A percentile compares a stretch with the other conserved stretches of the same genome.
phyloP scores from a whole-genome alignment of 75 land plant genomes.

The Cunninghamia lanceolata region DNA sequence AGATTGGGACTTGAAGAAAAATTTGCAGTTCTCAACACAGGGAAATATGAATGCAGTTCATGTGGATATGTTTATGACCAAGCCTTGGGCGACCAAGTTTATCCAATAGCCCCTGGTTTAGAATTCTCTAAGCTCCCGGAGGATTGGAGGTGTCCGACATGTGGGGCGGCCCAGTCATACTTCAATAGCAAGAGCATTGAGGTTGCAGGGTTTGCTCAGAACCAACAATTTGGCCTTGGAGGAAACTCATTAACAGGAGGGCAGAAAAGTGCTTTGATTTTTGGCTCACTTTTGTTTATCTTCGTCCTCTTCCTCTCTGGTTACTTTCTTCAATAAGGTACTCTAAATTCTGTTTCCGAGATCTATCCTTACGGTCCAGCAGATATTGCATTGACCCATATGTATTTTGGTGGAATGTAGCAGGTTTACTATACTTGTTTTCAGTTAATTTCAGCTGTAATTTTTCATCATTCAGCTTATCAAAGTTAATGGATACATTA shows the following conservation, averaged over 20 bases:
- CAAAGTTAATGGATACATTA: no score
- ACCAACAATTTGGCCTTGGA: constrained; percentile 90
- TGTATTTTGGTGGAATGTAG: no score
- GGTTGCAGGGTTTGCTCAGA: constrained; percentile 97
- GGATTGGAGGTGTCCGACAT: constrained; percentile 97
- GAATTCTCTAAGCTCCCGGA: constrained; percentile 70
- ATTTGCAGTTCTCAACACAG: constrained; percentile 88
- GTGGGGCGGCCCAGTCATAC: constrained; percentile 90
- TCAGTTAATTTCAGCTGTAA: no score
- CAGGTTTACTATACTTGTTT: no score
- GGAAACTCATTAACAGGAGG: constrained; percentile 81
- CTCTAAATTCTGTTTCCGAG: no score
- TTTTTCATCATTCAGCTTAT: no score
- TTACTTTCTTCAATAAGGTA: constrained; percentile 61
- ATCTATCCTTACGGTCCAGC: no score
- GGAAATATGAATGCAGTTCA: constrained; percentile 83
- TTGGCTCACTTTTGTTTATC: constrained; percentile 64
- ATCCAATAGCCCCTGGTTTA: constrained; percentile 85
- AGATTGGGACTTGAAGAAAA: constrained; percentile 53
- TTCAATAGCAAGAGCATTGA: constrained; percentile 91
- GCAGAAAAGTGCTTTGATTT: constrained; percentile 87
- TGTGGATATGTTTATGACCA: constrained; percentile 83
- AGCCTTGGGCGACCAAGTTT: constrained; percentile 64
- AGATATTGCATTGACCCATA: no score
- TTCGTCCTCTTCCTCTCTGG: constrained; percentile 82